Conservation (phyloP, 2,329 filamentous ascomycete species). For the Arthroderma sp. region DNA sequence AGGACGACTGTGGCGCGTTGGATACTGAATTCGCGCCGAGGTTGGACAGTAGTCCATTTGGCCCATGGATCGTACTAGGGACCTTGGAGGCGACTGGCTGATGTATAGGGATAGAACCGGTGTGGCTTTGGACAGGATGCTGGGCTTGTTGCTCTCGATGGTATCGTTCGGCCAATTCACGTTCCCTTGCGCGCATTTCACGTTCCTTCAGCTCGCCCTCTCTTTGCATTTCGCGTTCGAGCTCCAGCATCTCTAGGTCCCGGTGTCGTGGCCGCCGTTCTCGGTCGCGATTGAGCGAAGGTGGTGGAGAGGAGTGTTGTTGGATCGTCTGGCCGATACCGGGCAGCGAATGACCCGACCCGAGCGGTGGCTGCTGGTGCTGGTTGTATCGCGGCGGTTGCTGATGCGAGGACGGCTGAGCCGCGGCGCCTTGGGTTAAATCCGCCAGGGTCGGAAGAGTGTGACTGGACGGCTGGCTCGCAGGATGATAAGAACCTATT, state of each 20-base stretch:
- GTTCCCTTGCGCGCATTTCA: slow-evolving; percentile 35
- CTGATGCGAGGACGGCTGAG: slow-evolving; percentile 16
- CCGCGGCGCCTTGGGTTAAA: slow-evolving; percentile 31
- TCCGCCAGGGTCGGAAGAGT: slow-evolving; percentile 35
- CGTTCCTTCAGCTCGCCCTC: slow-evolving; percentile 49
- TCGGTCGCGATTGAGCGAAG: slow-evolving; percentile 29
- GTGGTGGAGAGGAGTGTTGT: slow-evolving; percentile 26
- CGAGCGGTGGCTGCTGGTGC: slow-evolving; percentile 25
- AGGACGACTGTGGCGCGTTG: slow-evolving; percentile 37
- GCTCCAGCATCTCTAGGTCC: slow-evolving; percentile 39
- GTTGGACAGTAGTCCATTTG: slow-evolving; percentile 71
- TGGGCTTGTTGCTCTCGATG: slow-evolving; percentile 47
- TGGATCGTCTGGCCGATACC: slow-evolving; percentile 31
- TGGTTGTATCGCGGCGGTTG: slow-evolving; percentile 32
- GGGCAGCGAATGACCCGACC: slow-evolving; percentile 25
- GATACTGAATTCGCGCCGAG: slow-evolving; percentile 48
- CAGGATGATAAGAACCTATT: slow-evolving; percentile 30
- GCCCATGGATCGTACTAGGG: slow-evolving; percentile 74
- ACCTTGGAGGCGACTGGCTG: slow-evolving; percentile 81
- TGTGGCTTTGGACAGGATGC: slow-evolving; percentile 72
- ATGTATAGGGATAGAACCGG: slow-evolving; percentile 79
- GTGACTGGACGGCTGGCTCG: slow-evolving; percentile 30
- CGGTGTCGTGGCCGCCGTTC: slow-evolving; percentile 36
- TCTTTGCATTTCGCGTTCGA: slow-evolving; percentile 29
- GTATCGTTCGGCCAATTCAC: slow-evolving; percentile 50